Conservation (phyloP, 75 land plant species). For the Chamaecyparis obtusa region DNA sequence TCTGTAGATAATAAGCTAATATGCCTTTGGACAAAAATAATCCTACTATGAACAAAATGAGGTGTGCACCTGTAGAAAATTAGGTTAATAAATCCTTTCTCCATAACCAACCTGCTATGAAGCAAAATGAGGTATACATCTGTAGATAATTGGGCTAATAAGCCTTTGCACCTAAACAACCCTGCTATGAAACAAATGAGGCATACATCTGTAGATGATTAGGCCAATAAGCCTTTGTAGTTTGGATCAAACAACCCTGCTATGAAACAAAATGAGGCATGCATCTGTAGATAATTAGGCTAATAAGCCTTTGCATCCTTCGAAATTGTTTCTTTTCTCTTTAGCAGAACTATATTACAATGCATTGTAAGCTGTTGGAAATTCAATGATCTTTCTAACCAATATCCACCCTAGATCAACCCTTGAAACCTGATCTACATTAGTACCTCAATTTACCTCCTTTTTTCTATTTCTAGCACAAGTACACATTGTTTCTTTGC, state of each 20-base stretch:
- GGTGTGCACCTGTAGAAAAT: no score
- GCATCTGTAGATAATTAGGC: no score
- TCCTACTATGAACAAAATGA: no score
- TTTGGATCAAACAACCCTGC: no score
- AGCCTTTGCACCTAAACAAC: background rate
- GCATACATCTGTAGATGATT: no score
- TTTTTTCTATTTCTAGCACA: background rate
- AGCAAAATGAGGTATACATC: no score
- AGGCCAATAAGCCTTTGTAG: no score
- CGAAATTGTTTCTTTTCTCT: background rate
- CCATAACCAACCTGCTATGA: no score
- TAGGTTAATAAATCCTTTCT: no score
- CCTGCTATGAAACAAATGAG: no score
- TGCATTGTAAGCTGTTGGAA: background rate
- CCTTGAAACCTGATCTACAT: background rate
- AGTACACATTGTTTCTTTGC: background rate
- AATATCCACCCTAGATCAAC: background rate
- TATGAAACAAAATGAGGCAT: no score
- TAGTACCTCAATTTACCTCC: background rate
- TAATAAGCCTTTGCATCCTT: background rate
- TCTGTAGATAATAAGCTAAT: background rate
- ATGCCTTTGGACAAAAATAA: background rate
- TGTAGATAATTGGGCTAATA: no score
- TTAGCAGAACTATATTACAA: background rate
- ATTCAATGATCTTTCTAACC: background rate